Base-by-base conservation (phyloP, 2,329 filamentous ascomycete genomes). In the Aulographum hederae region DNA sequence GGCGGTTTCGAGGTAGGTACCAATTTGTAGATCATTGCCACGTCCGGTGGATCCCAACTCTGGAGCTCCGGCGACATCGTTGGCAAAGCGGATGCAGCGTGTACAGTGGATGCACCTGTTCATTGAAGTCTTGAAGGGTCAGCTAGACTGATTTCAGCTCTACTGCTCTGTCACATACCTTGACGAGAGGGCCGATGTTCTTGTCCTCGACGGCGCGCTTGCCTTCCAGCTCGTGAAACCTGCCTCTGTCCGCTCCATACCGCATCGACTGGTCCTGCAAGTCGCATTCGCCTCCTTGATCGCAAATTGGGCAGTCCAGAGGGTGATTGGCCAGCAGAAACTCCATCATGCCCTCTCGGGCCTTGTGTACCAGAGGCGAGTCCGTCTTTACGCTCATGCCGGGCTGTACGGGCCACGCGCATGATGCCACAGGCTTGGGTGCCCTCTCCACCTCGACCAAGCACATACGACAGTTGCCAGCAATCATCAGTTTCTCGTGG, bases 41-140 rank as follows among this genome's bases (percentile, higher is more conserved):
- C 89, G 80, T 50, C 89, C 89, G 18, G 79, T 79, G 21, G 85
- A 92, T 44, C 89, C 89, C 47, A 98, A 69, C 57, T 98, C 89
- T 21, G 89, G 84, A 37, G 89, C 89, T 47, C 89, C 89, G 39
- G 89, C 89, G 48, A 98, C 68, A 49, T 98, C 89, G 59, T 95
- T 98, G 53, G 89, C 80, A 58, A 98, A 98, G 51, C 89, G 84
- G 45, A 98, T 73, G 60, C 89, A 98, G 49, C 89, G 75, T 40
- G 89, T 98, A 67, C 89, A 98, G 65, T 98, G 89, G 49, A 98
- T 98, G 59, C 89, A 98, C 54, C 89, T 73, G 68, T 98, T 98
- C 89, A 98, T 98, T 31, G 89, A 98, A 3, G 89, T 98, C 72
- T 65, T 38, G 4, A 20, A 26, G 12, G 26, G 39, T 58, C 31